Evolutionary conservation across 1,139 yeast genomes (phyloP).

Genomic region (Hanseniaspora gamundiae): DNA sequence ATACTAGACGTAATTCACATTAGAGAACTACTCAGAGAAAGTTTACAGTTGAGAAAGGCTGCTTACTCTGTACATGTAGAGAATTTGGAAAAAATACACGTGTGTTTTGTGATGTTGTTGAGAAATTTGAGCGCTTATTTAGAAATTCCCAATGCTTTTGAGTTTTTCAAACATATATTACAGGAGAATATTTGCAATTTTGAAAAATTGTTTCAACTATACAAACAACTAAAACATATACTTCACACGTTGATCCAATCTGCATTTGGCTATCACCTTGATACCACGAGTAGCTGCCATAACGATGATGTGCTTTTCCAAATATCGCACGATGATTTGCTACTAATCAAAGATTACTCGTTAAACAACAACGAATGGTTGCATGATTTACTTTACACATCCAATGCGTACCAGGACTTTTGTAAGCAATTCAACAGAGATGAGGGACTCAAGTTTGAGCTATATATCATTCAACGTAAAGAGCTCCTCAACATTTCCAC

Average conservation of each 20-base stretch:
- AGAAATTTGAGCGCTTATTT: conserved; percentile 7
- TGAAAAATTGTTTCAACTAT: conserved; percentile 4
- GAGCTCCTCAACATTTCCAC: conserved; percentile 3
- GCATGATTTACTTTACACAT: conserved; percentile 5
- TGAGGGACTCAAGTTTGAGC: background rate
- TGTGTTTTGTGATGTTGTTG: conserved; percentile 5
- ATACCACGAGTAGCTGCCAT: background rate
- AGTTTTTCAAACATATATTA: conserved; percentile 7
- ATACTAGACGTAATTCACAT: conserved; percentile 16
- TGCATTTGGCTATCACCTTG: conserved; percentile 2
- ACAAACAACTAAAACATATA: conserved; percentile 3
- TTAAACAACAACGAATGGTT: conserved; percentile 6
- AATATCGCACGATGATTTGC: conserved; percentile 7
- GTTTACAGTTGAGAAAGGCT: conserved; percentile 4
- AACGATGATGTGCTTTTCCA: conserved; percentile 3
- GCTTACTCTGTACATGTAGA: conserved; percentile 2
- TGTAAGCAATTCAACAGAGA: background rate
- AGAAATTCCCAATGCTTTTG: conserved; percentile 5
- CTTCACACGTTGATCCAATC: conserved; percentile 2
- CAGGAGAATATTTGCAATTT: conserved; percentile 7
- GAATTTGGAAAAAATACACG: conserved; percentile 8
- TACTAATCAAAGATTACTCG: conserved; percentile 6
- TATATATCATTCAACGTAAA: conserved; percentile 1
- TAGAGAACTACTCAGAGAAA: conserved; percentile 9
- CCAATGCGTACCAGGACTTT: conserved; percentile 7